phyloP scores from a whole-genome alignment of 768 basidiomycete genomes.

The Hydnomerulius pinastri region DNA sequence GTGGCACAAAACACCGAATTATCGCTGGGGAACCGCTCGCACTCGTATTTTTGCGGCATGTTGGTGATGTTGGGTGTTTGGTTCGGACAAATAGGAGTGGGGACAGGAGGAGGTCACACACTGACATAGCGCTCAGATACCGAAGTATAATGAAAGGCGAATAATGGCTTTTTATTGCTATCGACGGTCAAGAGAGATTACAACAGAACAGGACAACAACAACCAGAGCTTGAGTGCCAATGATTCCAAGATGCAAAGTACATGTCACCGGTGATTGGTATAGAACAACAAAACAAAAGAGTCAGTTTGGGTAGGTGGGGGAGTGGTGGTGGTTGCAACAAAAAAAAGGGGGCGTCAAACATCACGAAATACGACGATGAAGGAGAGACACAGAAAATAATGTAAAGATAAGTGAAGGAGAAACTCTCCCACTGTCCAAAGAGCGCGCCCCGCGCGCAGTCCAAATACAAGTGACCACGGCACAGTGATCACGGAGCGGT shows the following conservation, averaged over 20 bases:
- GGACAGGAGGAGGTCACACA: too few relatives aligned
- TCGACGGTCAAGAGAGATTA: slow-evolving; percentile 7
- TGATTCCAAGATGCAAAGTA: slow-evolving; percentile 8
- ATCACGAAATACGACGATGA: slow-evolving; percentile 13
- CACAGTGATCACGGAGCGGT: slow-evolving; percentile 6
- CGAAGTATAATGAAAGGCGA: too few relatives aligned
- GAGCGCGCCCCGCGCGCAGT: not conserved
- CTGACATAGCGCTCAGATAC: too few relatives aligned
- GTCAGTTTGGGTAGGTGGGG: too few relatives aligned
- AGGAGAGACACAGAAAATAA: slow-evolving; percentile 9
- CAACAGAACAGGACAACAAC: slow-evolving; percentile 3
- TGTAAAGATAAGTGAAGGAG: slow-evolving; percentile 8
- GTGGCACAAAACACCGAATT: slow-evolving; percentile 25
- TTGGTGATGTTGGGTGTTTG: slow-evolving; percentile 37
- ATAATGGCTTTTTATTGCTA: too few relatives aligned
- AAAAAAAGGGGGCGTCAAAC: slow-evolving; percentile 13
- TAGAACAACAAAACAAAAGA: too few relatives aligned
- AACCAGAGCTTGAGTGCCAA: too few relatives aligned
- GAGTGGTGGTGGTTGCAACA: slow-evolving; percentile 10
- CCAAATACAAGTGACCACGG: too few relatives aligned
- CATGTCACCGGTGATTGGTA: too few relatives aligned
- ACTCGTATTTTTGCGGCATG: slow-evolving; percentile 38
- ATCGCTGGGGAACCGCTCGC: slow-evolving; percentile 15
- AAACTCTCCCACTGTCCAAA: not conserved
- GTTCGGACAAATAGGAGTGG: slow-evolving; percentile 29